Base-by-base conservation (phyloP, 768 basidiomycete genomes). In the Atractiella rhizophila region DNA sequence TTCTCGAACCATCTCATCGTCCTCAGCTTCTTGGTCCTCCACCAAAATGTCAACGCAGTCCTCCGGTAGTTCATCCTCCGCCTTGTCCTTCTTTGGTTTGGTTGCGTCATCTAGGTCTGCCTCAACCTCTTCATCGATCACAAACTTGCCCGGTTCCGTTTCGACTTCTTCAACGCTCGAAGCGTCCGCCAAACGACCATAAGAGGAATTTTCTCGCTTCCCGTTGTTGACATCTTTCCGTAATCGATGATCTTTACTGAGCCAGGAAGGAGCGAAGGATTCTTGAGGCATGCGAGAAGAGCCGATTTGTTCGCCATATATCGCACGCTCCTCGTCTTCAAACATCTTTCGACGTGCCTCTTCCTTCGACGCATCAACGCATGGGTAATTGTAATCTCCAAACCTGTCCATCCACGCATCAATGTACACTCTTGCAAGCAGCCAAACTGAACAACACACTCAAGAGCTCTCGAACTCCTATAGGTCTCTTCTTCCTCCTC, bases 11-110 rank as follows among this genome's bases (percentile, higher is more conserved):
- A 64, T 61, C 23, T 68, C 68, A 42, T 51, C 54, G 45, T 69
- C 64, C 24, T 65, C 68, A 4, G 71, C 70, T 7, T 62, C 54
- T 7, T 55, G 46, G 51, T 74, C 76, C 52, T 78, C 76, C 0
- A 86, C 71, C 4, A 94, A 68, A 15, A 98, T 64, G 53, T 98
- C 88, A 2, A 94, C 74, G 1, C 86, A 85, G 48, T 94, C 64
- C 1, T 55, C 46, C 5, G 60, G 64, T 25, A 62, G 41, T 8
- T 48, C 38, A 8, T 48, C 43, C 15, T 42, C 37, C 18, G 51
- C 45, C 34, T 39, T 42, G 8, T 46, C 24, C 31, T 39, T 24
- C 9, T 37, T 6, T 19, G 21, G 12, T 19, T 6, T 7, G 16
- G 39, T n/a, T 15, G 32, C 35, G 32, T 37, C 21, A 20, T 36